Evolutionary conservation across 1,284 basidiomycete species (phyloP).

Genomic region (Dichomitus squalens): DNA sequence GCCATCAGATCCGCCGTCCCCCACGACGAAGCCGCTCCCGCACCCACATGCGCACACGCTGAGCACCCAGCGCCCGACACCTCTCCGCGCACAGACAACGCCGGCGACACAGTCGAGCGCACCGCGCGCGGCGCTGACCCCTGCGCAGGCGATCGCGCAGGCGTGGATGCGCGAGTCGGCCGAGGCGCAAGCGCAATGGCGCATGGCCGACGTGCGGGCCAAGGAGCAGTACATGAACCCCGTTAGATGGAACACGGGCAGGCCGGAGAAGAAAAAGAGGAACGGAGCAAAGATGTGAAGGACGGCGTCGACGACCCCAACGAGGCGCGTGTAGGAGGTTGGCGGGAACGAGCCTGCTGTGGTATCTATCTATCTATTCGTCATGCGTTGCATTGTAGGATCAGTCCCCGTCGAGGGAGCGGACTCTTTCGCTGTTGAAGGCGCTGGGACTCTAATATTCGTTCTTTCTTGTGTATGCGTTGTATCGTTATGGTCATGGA

Average conservation of each 20-base stretch:
- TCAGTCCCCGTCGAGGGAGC: slow-evolving; percentile 26
- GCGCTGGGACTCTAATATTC: slow-evolving; percentile 26
- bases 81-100: slow-evolving; percentile 19
- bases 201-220: slow-evolving; percentile 46
- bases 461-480: slow-evolving; percentile 24
- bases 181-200: slow-evolving; percentile 62
- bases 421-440: slow-evolving; percentile 24
- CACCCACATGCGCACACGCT: slow-evolving; percentile 16
- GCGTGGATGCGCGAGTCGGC: slow-evolving; percentile 63
- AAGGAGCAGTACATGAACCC: slow-evolving; percentile 41
- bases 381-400: slow-evolving; percentile 17
- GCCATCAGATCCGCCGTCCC: slow-evolving; percentile 38
- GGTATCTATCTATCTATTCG: background rate
- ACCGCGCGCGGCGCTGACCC: slow-evolving; percentile 40
- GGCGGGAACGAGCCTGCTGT: background rate
- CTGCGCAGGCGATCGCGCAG: slow-evolving; percentile 63
- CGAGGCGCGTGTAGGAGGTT: background rate
- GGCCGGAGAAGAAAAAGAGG: slow-evolving; percentile 20
- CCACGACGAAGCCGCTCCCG: slow-evolving; percentile 5
- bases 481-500: slow-evolving; percentile 18
- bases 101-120: slow-evolving; percentile 6
- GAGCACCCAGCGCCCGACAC: slow-evolving; percentile 23
- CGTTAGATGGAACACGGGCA: slow-evolving; percentile 25
- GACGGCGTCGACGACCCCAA: slow-evolving; percentile 1
- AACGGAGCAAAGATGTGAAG: slow-evolving; percentile 21